A percentile compares a stretch with the other conserved stretches of the same genome.
Conservation (phyloP, 768 basidiomycete species). For the Mycena crocata region DNA sequence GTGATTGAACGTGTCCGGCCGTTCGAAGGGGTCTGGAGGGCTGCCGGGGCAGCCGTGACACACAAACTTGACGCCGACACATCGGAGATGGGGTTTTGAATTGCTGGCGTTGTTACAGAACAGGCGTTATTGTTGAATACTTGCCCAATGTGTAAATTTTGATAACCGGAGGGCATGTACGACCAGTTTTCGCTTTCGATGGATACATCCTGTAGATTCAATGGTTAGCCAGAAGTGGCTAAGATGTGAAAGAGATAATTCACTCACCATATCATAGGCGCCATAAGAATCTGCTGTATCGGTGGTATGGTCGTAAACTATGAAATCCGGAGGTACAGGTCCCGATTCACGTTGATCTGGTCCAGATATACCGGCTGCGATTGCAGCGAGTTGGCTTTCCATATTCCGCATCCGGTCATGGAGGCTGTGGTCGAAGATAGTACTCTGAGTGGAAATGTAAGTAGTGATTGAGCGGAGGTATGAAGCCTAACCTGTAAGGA, state of each 20-base stretch:
- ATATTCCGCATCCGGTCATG: constrained; percentile 1
- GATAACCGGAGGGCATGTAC: too few species aligned
- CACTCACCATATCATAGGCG: background rate
- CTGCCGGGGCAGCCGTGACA: background rate
- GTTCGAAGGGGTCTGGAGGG: background rate
- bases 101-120: too few species aligned
- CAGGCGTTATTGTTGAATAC: too few species aligned
- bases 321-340: background rate
- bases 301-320: background rate
- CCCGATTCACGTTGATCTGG: background rate
- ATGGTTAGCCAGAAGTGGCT: too few species aligned
- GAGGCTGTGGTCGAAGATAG: background rate
- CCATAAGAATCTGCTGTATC: background rate
- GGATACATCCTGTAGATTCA: too few species aligned
- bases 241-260: background rate
- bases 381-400: constrained; percentile 9
- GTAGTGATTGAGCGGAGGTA: background rate
- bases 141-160: too few species aligned
- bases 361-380: background rate
- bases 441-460: background rate
- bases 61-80: background rate
- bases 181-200: too few species aligned
- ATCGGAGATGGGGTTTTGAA: background rate
- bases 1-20: background rate
- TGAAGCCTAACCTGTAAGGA: background rate